Conservation (phyloP, 495 filamentous ascomycete species). For the Lophium mytilinum region DNA sequence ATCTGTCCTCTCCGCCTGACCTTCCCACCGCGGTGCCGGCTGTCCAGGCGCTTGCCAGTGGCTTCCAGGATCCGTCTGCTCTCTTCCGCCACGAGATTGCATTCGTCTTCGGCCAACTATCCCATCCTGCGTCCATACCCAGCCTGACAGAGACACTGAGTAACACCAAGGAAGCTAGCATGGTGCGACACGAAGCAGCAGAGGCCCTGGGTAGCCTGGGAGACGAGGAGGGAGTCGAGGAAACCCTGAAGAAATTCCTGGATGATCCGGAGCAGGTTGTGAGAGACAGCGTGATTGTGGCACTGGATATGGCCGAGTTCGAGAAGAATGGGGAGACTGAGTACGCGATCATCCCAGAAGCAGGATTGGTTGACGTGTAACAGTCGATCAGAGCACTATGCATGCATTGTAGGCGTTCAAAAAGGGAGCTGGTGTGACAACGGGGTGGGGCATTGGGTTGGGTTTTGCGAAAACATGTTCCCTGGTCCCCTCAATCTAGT, state of each 20-base stretch:
- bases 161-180: conserved; percentile 72
- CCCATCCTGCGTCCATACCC: conserved; percentile 91
- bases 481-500: conserved; percentile 33
- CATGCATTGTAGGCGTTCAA: not conserved
- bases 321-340: conserved; percentile 83
- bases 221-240: conserved; percentile 86
- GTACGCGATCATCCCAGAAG: conserved; percentile 78
- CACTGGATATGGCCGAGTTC: conserved; percentile 95
- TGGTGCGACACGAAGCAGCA: conserved; percentile 97
- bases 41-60: conserved; percentile 74
- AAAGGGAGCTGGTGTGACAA: too few relatives aligned
- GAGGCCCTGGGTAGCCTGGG: conserved; percentile 95
- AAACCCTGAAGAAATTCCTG: conserved; percentile 71
- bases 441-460: not conserved
- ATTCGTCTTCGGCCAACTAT: conserved; percentile 95
- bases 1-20: conserved; percentile 85
- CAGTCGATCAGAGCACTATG: conserved; percentile 8
- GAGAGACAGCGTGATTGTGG: conserved; percentile 87
- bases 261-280: conserved; percentile 89
- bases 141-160: conserved; percentile 71
- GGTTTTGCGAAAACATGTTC: not conserved
- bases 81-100: conserved; percentile 98
- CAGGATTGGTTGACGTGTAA: not conserved
- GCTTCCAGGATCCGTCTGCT: conserved; percentile 76
- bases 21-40: conserved; percentile 79